These are phyloP conservation scores for Lophium mytilinum DNA, from an alignment of 495 filamentous ascomycete genomes.

Conservation along the genomic window DNA sequence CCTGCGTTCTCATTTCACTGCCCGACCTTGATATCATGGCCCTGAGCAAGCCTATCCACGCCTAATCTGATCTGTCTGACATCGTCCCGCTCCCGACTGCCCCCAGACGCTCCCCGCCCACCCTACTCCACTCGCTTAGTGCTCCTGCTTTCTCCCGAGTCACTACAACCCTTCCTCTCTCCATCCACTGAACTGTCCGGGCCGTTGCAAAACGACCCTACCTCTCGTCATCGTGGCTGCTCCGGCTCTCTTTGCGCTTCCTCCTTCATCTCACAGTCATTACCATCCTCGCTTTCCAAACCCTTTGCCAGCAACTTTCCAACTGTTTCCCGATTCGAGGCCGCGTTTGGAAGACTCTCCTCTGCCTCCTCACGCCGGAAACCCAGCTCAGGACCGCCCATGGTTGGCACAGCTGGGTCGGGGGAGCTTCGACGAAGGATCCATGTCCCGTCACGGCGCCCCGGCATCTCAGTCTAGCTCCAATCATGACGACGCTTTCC, in stretches of 20 bases:
- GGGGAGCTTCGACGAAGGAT: constrained; percentile 20
- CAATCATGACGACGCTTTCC: constrained; percentile 3
- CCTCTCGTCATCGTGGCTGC: constrained; percentile 19
- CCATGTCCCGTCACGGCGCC: constrained; percentile 21
- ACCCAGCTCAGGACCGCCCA: constrained; percentile 12
- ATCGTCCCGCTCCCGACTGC: not conserved
- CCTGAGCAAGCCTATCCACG: not conserved
- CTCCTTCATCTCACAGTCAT: constrained; percentile 18
- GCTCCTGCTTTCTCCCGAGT: not conserved
- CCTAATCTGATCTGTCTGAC: constrained; percentile 1
- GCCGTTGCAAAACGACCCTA: constrained; percentile 20
- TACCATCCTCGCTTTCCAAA: constrained; percentile 14
- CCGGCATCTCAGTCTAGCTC: constrained; percentile 9
- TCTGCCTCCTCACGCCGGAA: not conserved
- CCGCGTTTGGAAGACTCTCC: constrained; percentile 6
- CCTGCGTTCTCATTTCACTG: not conserved
- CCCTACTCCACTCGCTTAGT: not conserved
- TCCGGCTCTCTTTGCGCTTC: constrained; percentile 19
- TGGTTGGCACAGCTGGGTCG: constrained; percentile 16
- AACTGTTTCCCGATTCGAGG: constrained; percentile 8
- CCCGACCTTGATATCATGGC: not conserved
- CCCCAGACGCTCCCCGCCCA: not conserved
- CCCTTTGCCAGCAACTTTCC: constrained; percentile 14
- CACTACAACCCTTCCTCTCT: not conserved
- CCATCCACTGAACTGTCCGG: not conserved